Evolutionary conservation across 805 yeast genomes (phyloP).

Genomic region (Lachancea meyersii): DNA sequence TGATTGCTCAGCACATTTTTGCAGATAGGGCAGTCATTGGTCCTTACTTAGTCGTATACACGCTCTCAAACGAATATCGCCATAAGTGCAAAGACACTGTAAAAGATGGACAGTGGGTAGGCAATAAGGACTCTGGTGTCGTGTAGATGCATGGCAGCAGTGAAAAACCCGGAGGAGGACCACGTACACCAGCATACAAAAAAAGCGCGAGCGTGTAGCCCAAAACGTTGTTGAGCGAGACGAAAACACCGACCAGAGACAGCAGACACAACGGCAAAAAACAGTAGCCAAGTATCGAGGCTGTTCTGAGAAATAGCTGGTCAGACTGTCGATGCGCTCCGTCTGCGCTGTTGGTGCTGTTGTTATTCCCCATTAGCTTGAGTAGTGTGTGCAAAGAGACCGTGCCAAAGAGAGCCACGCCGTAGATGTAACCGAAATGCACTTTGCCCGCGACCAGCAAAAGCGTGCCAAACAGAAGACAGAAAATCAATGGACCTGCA

Average conservation of each 20-base stretch:
- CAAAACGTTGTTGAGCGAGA: slow-evolving; percentile 65
- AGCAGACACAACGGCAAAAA: slow-evolving; percentile 71
- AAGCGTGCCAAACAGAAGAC: slow-evolving; percentile 77
- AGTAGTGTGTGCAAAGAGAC: slow-evolving; percentile 76
- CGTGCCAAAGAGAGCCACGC: slow-evolving; percentile 90
- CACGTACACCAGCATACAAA: slow-evolving; percentile 87
- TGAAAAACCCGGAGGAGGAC: slow-evolving; percentile 89
- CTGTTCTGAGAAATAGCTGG: slow-evolving; percentile 55
- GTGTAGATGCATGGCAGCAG: slow-evolving; percentile 71
- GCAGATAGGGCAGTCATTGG: too few species aligned
- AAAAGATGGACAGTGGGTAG: slow-evolving; percentile 86
- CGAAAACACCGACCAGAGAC: slow-evolving; percentile 57
- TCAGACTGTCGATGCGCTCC: slow-evolving; percentile 21
- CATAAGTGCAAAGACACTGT: slow-evolving; percentile 92
- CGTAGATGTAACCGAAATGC: slow-evolving; percentile 94
- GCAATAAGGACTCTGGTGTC: slow-evolving; percentile 89
- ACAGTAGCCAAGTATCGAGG: slow-evolving; percentile 91
- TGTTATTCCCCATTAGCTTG: slow-evolving; percentile 64
- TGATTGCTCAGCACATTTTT: too few species aligned
- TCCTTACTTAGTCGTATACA: background rate
- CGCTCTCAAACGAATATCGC: slow-evolving; percentile 61
- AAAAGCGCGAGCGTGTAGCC: slow-evolving; percentile 67
- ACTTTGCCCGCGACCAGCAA: slow-evolving; percentile 84
- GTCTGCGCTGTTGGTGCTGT: slow-evolving; percentile 29
- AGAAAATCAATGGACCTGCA: slow-evolving; percentile 92